Evolutionary conservation across 164 flowering plant species (phyloP).

Genomic region (Umbilicus rupestris): DNA sequence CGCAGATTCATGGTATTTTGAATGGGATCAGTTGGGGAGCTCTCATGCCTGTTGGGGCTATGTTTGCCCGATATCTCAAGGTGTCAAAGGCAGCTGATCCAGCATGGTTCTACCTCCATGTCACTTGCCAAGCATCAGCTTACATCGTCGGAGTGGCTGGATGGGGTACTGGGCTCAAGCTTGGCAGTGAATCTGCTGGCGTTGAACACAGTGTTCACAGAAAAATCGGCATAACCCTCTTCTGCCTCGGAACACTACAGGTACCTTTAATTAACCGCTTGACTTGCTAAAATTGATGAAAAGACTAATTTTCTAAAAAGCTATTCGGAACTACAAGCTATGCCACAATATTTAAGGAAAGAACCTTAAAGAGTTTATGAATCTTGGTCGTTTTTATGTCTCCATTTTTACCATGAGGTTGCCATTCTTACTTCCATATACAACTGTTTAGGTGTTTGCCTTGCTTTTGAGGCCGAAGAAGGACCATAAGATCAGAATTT

Average conservation of each 20-base stretch:
- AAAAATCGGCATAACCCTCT: constrained; percentile 25
- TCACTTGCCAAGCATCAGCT: constrained; percentile 22
- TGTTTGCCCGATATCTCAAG: constrained; percentile 22
- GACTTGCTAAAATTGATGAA: background rate
- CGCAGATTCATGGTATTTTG: constrained; percentile 20
- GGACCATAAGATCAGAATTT: constrained; percentile 67
- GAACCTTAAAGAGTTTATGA: background rate
- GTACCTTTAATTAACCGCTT: constrained; percentile 9
- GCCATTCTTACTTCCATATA: background rate
- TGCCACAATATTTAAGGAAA: background rate
- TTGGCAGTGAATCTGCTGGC: constrained; percentile 21
- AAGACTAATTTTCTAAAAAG: too few species aligned
- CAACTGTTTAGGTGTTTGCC: constrained; percentile 46
- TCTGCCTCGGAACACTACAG: constrained; percentile 29
- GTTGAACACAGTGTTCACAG: constrained; percentile 14
- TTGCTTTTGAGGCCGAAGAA: constrained; percentile 71
- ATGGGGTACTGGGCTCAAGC: constrained; percentile 30
- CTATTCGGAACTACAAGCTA: too few species aligned
- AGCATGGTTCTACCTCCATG: constrained; percentile 32
- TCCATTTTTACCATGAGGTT: background rate
- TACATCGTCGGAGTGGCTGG: constrained; percentile 32
- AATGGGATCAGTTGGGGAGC: constrained; percentile 20
- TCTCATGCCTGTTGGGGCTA: constrained; percentile 19
- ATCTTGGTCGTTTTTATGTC: background rate
- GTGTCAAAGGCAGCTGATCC: constrained; percentile 22